Percentiles rank a stretch among this genome's conserved stretches.
Evolutionary conservation across 805 yeast species (phyloP).

Genomic region (Wickerhamiella lipophila): DNA sequence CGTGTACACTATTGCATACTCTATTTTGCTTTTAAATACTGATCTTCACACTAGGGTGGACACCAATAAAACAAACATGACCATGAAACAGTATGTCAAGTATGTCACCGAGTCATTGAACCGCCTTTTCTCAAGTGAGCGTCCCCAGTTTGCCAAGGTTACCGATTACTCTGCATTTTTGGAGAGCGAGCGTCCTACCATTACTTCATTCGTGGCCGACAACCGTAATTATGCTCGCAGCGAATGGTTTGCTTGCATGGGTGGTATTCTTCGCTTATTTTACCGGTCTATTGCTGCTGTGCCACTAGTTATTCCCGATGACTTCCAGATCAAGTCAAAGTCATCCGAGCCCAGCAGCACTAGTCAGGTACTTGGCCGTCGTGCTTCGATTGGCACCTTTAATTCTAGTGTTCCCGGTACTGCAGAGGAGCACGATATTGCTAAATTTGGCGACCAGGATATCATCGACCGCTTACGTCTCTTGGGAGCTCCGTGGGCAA

Average conservation of each 20-base stretch:
- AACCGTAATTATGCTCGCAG: slow-evolving; percentile 11
- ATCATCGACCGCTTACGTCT: slow-evolving; percentile 39
- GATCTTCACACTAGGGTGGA: slow-evolving; percentile 51
- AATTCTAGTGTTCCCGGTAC: slow-evolving; percentile 8
- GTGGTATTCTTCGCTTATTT: slow-evolving; percentile 10
- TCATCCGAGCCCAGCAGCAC: neutral
- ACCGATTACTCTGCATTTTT: slow-evolving; percentile 11
- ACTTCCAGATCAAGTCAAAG: neutral
- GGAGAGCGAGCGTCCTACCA: slow-evolving; percentile 16
- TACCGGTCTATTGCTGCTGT: slow-evolving; percentile 11
- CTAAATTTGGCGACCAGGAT: slow-evolving; percentile 23
- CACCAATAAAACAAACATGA: slow-evolving; percentile 25
- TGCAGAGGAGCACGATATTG: slow-evolving; percentile 17
- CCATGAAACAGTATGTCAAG: slow-evolving; percentile 36
- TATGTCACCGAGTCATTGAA: slow-evolving; percentile 40
- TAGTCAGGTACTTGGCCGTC: slow-evolving; percentile 21
- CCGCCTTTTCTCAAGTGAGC: slow-evolving; percentile 19
- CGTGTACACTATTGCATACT: slow-evolving; percentile 59
- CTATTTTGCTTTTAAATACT: slow-evolving; percentile 61
- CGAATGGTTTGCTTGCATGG: slow-evolving; percentile 12
- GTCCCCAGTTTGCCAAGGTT: slow-evolving; percentile 11
- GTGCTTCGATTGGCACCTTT: slow-evolving; percentile 14
- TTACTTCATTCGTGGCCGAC: slow-evolving; percentile 16
- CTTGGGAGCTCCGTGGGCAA: slow-evolving; percentile 65
- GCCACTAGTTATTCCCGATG: slow-evolving; percentile 13